phyloP scores from a whole-genome alignment of 352 stramenopile species.

The Globisporangium nodosum region DNA sequence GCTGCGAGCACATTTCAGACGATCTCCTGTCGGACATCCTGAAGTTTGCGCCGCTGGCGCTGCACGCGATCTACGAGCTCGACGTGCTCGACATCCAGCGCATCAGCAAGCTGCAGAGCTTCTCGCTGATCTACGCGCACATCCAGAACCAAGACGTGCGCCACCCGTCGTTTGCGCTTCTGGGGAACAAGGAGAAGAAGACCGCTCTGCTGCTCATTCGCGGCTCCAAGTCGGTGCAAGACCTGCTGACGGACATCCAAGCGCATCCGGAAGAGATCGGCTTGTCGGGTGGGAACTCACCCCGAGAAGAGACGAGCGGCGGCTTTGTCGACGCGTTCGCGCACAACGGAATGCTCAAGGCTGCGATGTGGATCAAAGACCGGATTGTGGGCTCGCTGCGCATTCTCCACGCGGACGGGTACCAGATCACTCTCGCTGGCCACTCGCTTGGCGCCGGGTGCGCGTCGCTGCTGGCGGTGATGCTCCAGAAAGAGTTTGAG shows the following conservation, averaged over 20 bases:
- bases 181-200: constrained; percentile 78
- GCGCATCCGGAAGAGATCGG: constrained; percentile 75
- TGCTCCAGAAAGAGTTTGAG: constrained; percentile 84
- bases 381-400: constrained; percentile 72
- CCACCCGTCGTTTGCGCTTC: constrained; percentile 72
- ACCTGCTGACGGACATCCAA: constrained; percentile 82
- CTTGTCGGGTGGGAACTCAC: constrained; percentile 25
- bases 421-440: constrained; percentile 75
- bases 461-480: constrained; percentile 68
- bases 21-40: constrained; percentile 66
- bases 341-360: constrained; percentile 84
- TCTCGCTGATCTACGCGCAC: constrained; percentile 74
- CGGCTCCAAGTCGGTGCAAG: constrained; percentile 84
- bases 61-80: constrained; percentile 83
- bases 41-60: constrained; percentile 66
- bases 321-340: constrained; percentile 84
- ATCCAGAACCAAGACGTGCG: constrained; percentile 79
- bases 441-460: constrained; percentile 80
- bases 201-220: constrained; percentile 73
- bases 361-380: constrained; percentile 85
- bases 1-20: constrained; percentile 56
- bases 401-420: constrained; percentile 68
- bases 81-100: constrained; percentile 82
- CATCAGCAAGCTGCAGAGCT: constrained; percentile 73
- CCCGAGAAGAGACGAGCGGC: constrained; percentile 39